A percentile compares a stretch with the other conserved stretches of the same genome.
These are phyloP conservation scores for Penicillium decumbens DNA, from an alignment of 2,329 filamentous ascomycete species.

Conservation along the genomic window DNA sequence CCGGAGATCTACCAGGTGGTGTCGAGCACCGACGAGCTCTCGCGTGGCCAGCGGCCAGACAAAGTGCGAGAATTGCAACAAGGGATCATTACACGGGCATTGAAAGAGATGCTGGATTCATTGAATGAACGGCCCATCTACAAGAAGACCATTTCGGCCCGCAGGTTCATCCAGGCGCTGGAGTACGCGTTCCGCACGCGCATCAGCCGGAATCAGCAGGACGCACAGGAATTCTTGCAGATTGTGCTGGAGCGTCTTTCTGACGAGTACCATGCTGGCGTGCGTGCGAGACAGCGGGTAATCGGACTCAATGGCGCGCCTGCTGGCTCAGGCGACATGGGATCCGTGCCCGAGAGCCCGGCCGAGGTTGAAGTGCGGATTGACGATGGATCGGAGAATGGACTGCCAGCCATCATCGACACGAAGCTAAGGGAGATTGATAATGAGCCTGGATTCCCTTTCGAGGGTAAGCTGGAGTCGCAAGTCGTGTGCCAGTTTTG, in stretches of 20 bases:
- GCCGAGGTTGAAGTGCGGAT: conserved; percentile 33
- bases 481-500: conserved; percentile 91
- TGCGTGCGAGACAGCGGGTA: conserved; percentile 58
- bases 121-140: conserved; percentile 91
- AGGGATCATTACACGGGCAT: conserved; percentile 74
- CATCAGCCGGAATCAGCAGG: conserved; percentile 92
- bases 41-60: conserved; percentile 41
- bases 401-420: conserved; percentile 34
- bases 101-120: conserved; percentile 88
- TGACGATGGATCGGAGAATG: conserved; percentile 33
- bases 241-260: conserved; percentile 86
- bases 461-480: conserved; percentile 90
- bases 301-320: conserved; percentile 21
- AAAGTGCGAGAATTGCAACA: conserved; percentile 62
- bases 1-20: conserved; percentile 67
- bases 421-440: conserved; percentile 37
- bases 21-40: conserved; percentile 42
- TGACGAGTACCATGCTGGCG: conserved; percentile 88
- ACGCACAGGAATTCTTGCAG: conserved; percentile 95
- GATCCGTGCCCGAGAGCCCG: conserved; percentile 20
- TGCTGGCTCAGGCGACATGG: conserved; percentile 13
- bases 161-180: conserved; percentile 74
- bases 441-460: conserved; percentile 64
- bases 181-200: conserved; percentile 83
- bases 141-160: conserved; percentile 86